Conservation (phyloP, 345 rosid species). For the Xanthoceras sorbifolium region DNA sequence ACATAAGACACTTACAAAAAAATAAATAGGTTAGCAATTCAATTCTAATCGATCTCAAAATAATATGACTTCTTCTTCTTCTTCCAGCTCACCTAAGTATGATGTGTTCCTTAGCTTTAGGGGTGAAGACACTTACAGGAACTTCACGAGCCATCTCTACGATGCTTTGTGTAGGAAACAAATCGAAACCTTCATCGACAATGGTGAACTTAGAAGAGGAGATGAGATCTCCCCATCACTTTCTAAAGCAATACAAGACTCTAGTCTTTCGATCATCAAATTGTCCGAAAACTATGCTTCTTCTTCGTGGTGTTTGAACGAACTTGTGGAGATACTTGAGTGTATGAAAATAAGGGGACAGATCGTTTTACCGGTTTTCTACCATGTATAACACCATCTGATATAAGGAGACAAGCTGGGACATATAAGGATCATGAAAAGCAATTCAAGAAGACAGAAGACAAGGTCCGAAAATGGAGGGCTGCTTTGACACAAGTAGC, state of each 20-base stretch:
- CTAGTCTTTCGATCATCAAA: no score
- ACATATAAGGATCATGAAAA: not conserved
- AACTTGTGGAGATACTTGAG: not conserved
- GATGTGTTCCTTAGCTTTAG: not conserved
- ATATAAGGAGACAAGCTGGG: not conserved
- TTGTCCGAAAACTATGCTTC: not conserved
- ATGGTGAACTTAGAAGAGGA: not conserved
- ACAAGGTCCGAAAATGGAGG: no score
- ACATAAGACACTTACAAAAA: no score
- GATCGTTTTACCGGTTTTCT: not conserved
- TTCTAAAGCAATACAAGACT: not conserved
- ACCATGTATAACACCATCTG: not conserved
- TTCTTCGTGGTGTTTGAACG: constrained; percentile 8
- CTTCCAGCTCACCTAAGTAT: not conserved
- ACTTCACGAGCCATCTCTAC: not conserved
- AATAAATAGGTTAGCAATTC: no score
- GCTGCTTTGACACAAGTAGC: no score
- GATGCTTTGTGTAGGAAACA: not conserved
- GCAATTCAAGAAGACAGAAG: not conserved
- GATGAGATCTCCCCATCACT: not conserved
- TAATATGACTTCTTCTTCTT: not conserved
- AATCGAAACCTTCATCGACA: not conserved
- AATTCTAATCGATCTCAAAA: no score
- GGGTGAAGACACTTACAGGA: not conserved
- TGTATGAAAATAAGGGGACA: not conserved